Percentiles rank a stretch among this genome's conserved stretches.
These are phyloP conservation scores for Inonotus hispidus DNA, from an alignment of 1,284 basidiomycete genomes.

Conservation along the genomic window DNA sequence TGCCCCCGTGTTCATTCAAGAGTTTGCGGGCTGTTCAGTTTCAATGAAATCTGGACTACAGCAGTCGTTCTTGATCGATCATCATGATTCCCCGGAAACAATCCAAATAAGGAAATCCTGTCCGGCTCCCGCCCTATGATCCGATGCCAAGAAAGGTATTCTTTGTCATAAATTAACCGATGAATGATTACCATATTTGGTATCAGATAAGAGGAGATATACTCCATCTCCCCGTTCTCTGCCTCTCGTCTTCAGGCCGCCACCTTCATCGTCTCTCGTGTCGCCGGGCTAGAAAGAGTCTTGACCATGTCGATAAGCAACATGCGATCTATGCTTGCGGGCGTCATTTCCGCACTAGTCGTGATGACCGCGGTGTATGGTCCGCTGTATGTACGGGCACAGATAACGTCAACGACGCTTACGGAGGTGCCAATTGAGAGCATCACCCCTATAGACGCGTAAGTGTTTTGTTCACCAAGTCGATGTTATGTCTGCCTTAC, in stretches of 20 bases:
- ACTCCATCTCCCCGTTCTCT: no score
- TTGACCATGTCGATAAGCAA: neutral
- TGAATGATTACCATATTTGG: no score
- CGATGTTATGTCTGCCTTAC: neutral
- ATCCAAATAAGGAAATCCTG: no score
- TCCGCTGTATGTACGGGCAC: neutral
- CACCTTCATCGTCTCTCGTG: neutral
- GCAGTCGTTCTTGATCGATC: no score
- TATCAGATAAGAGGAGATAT: no score
- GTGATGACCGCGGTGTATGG: neutral
- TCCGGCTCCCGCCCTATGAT: no score
- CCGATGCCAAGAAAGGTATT: no score
- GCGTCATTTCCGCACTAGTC: neutral
- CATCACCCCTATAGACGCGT: neutral
- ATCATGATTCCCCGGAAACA: no score
- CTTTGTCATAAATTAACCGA: no score
- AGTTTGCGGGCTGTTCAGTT: no score
- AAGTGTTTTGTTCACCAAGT: neutral
- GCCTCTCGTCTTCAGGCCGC: neutral
- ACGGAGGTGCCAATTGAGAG: neutral
- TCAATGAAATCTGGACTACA: no score
- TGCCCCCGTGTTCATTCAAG: neutral
- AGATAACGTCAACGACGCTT: slow-evolving; percentile 5
- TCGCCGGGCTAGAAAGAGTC: neutral
- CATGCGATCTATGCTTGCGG: neutral